A percentile compares a stretch with the other conserved stretches of the same genome.
phyloP scores from a whole-genome alignment of 1,284 basidiomycete species.

The Cutaneotrichosporon sp. region DNA sequence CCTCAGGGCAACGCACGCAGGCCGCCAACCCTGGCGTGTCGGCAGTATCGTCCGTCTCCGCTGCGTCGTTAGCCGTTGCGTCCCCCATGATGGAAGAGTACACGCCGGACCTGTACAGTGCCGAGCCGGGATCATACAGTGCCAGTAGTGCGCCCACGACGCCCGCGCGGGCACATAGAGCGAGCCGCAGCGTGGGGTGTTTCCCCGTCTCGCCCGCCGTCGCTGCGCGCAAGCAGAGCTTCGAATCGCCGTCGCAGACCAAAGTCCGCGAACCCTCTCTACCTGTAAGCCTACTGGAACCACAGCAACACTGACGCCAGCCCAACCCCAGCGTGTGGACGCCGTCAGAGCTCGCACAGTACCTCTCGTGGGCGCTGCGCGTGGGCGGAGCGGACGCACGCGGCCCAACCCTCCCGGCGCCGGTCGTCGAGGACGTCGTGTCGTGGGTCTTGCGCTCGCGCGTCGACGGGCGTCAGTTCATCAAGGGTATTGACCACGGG shows the following conservation, averaged over 20 bases:
- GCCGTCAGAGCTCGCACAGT: conserved; percentile 34
- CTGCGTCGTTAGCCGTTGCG: background rate
- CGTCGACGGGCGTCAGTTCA: conserved; percentile 33
- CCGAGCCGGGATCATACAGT: background rate
- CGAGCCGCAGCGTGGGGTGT: conserved; percentile 1
- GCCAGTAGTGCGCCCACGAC: background rate
- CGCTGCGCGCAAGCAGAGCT: background rate
- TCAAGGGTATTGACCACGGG: conserved; percentile 18
- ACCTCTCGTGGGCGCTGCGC: conserved; percentile 32
- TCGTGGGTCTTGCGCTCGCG: conserved; percentile 38
- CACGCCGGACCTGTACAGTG: background rate
- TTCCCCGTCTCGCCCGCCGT: conserved; percentile 4
- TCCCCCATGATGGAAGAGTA: background rate
- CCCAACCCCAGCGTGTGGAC: conserved; percentile 36
- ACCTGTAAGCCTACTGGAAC: background rate
- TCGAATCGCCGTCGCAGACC: background rate
- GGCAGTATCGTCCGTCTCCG: background rate
- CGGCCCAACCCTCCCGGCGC: conserved; percentile 33
- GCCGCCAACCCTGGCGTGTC: background rate
- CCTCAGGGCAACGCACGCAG: background rate
- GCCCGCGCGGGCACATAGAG: conserved; percentile 1
- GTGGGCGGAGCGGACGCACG: conserved; percentile 35
- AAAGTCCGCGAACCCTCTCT: conserved; percentile 6
- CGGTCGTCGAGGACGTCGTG: conserved; percentile 40
- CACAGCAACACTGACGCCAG: conserved; percentile 12